These are phyloP conservation scores for Zoysia matrella DNA, from an alignment of 202 grass and related monocot genomes.

Conservation along the genomic window DNA sequence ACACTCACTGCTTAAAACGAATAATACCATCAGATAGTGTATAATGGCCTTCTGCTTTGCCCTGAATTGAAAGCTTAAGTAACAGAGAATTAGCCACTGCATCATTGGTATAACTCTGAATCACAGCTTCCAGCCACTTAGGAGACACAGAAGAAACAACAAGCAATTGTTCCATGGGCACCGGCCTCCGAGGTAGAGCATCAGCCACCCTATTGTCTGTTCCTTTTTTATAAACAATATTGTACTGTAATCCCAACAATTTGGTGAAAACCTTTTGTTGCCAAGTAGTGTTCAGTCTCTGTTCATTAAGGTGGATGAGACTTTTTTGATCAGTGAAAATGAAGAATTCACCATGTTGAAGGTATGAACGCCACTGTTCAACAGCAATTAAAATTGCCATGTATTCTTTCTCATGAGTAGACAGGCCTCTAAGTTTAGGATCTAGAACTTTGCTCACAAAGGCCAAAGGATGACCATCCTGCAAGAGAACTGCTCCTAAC, in stretches of 20 bases:
- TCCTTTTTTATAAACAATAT: background rate
- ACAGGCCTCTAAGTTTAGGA: background rate
- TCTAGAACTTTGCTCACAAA: background rate
- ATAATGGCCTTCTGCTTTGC: background rate
- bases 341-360: background rate
- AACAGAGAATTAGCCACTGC: too few relatives aligned
- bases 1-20: rapidly evolving
- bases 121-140: too few relatives aligned
- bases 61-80: too few relatives aligned
- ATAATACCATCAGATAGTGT: background rate
- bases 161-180: too few relatives aligned
- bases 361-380: background rate
- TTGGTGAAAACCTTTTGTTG: background rate
- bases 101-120: too few relatives aligned
- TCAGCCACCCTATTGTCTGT: background rate
- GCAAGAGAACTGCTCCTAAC: background rate
- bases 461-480: background rate
- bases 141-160: background rate
- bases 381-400: background rate
- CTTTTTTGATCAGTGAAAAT: background rate
- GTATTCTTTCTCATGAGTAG: background rate
- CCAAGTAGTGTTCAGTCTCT: background rate
- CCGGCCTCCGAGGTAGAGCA: background rate
- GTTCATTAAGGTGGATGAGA: background rate
- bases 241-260: background rate